These are phyloP conservation scores for Calonectria crousiana DNA, from an alignment of 2,329 filamentous ascomycete genomes.

Conservation along the genomic window DNA sequence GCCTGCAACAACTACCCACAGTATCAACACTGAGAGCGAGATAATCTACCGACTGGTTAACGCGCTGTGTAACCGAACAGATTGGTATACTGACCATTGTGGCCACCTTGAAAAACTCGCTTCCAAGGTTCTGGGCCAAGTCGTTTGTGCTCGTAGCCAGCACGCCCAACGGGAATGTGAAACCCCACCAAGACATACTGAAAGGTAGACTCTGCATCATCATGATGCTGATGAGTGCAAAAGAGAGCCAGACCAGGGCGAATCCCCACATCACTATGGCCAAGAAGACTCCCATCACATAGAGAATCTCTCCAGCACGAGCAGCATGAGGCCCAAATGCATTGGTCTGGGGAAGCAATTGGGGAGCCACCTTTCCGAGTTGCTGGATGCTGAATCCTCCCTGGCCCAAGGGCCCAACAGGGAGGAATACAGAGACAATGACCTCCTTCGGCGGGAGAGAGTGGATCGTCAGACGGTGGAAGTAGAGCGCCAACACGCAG, in stretches of 20 bases:
- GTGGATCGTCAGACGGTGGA: conserved; percentile 75
- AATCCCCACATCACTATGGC: conserved; percentile 60
- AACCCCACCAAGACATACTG: conserved; percentile 63
- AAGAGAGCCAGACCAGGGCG: conserved; percentile 57
- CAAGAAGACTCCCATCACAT: conserved; percentile 65
- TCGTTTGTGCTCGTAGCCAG: conserved; percentile 55
- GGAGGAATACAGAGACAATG: conserved; percentile 76
- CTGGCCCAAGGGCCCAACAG: conserved; percentile 75
- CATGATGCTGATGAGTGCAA: conserved; percentile 56
- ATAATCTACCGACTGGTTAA: conserved; percentile 50
- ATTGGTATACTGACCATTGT: conserved; percentile 47
- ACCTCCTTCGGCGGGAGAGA: conserved; percentile 75
- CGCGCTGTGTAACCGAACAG: not conserved
- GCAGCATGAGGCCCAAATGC: conserved; percentile 60
- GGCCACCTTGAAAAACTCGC: conserved; percentile 56
- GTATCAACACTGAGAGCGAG: conserved; percentile 53
- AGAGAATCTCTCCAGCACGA: conserved; percentile 60
- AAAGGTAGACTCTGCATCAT: conserved; percentile 57
- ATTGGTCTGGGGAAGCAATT: conserved; percentile 52
- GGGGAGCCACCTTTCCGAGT: conserved; percentile 61
- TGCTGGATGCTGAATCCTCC: conserved; percentile 71
- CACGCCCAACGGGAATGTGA: conserved; percentile 61
- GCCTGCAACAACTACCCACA: conserved; percentile 57
- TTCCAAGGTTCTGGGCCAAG: conserved; percentile 56
- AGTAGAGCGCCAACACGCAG: conserved; percentile 75